phyloP scores from a whole-genome alignment of 768 basidiomycete genomes.

The Amanita polypyramis region DNA sequence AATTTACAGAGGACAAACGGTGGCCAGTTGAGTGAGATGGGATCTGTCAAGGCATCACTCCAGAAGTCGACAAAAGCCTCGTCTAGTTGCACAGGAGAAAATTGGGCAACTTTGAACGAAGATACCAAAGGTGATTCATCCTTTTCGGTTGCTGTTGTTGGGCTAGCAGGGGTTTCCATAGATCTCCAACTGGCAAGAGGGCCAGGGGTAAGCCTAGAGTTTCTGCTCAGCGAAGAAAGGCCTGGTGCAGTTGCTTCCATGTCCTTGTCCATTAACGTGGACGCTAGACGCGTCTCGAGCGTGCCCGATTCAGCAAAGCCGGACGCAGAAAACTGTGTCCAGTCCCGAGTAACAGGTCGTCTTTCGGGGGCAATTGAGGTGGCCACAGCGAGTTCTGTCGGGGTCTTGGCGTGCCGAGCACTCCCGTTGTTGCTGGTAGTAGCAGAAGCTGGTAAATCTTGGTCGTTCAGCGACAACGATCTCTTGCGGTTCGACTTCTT shows the following conservation, averaged over 20 bases:
- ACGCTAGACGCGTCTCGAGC: constrained; percentile 34
- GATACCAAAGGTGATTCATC: constrained; percentile 10
- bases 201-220: constrained; percentile 10
- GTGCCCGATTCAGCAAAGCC: constrained; percentile 44
- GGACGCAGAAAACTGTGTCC: constrained; percentile 56
- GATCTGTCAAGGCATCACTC: constrained; percentile 64
- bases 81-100: constrained; percentile 51
- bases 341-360: constrained; percentile 26
- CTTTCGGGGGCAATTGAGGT: constrained; percentile 18
- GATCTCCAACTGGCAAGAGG: constrained; percentile 19
- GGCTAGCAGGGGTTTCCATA: constrained; percentile 14
- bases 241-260: constrained; percentile 41
- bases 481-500: constrained; percentile 16
- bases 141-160: background rate
- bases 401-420: constrained; percentile 18
- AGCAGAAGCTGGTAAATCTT: constrained; percentile 12
- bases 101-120: constrained; percentile 28
- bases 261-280: constrained; percentile 50
- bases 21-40: constrained; percentile 56
- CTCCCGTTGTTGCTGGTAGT: constrained; percentile 11
- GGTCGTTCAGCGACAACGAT: constrained; percentile 20
- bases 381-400: constrained; percentile 17
- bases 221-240: constrained; percentile 10
- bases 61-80: constrained; percentile 82
- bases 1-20: constrained; percentile 63